phyloP scores from a whole-genome alignment of 2,329 filamentous ascomycete genomes.

The Grosmannia huntii region DNA sequence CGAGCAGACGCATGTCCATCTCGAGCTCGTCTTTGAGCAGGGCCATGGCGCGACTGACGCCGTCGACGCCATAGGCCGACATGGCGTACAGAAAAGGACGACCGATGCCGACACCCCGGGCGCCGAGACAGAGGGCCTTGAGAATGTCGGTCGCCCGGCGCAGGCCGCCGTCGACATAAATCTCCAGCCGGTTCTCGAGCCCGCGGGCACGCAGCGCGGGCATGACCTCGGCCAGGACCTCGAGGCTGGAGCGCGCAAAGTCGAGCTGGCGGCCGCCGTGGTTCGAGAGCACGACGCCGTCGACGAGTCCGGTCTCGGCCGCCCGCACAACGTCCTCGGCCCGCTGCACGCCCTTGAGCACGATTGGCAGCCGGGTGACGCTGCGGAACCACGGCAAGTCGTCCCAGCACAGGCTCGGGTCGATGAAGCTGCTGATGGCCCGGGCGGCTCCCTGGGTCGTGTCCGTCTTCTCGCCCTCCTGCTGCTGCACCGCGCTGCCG shows the following conservation, averaged over 20 bases:
- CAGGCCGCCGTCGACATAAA: constrained; percentile 85
- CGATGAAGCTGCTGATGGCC: constrained; percentile 93
- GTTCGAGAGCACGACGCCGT: constrained; percentile 89
- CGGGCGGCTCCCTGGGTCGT: constrained; percentile 84
- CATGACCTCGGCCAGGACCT: constrained; percentile 89
- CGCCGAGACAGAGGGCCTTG: constrained; percentile 87
- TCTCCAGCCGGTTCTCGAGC: constrained; percentile 64
- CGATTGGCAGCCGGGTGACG: constrained; percentile 88
- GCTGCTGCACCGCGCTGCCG: constrained; percentile 72
- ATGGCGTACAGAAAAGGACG: constrained; percentile 93
- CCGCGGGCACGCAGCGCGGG: constrained; percentile 65
- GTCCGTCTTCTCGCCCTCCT: constrained; percentile 63
- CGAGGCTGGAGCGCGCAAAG: constrained; percentile 76
- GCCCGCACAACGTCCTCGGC: constrained; percentile 89
- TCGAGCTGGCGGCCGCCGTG: constrained; percentile 93
- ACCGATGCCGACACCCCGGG: constrained; percentile 85
- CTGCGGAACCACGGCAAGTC: constrained; percentile 87
- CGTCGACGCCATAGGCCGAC: constrained; percentile 76
- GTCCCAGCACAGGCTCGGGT: constrained; percentile 84
- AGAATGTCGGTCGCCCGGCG: constrained; percentile 86
- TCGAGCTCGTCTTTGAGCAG: constrained; percentile 92
- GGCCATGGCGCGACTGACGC: constrained; percentile 87
- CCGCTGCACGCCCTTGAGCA: constrained; percentile 92
- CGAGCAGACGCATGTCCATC: constrained; percentile 97
- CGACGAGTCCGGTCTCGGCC: constrained; percentile 58